Evolutionary conservation across 1,284 basidiomycete species (phyloP).

Genomic region (Calocybe gambosa): DNA sequence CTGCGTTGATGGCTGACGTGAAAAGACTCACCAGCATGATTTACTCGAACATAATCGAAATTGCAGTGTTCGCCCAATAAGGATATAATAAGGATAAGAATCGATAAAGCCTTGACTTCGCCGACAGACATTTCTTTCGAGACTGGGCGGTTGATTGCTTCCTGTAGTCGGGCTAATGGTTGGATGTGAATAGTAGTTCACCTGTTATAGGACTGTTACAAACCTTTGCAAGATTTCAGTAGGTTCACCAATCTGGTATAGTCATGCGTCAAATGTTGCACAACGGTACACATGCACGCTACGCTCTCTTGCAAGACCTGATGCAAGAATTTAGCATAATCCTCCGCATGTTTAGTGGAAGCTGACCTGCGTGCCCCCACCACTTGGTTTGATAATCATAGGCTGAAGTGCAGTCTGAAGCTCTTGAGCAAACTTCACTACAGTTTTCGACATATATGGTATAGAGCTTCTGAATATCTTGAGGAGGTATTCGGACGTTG

Average conservation of each 20-base stretch:
- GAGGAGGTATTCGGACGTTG: constrained; percentile 77
- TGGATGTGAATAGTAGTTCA: background rate
- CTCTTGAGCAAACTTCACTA: constrained; percentile 80
- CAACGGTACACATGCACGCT: constrained; percentile 84
- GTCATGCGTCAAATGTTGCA: constrained; percentile 83
- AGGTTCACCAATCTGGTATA: constrained; percentile 72
- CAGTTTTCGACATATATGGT: constrained; percentile 83
- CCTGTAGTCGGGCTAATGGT: constrained; percentile 49
- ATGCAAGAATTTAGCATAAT: constrained; percentile 3
- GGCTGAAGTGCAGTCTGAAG: constrained; percentile 77
- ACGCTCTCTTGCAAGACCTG: constrained; percentile 86
- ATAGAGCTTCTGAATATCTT: constrained; percentile 84
- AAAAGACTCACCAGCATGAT: constrained; percentile 43
- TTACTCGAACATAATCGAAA: constrained; percentile 70
- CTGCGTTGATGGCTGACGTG: background rate
- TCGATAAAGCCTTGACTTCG: constrained; percentile 31
- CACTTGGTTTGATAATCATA: constrained; percentile 79
- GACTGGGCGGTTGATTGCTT: constrained; percentile 36
- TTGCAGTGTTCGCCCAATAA: constrained; percentile 85
- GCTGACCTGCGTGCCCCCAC: constrained; percentile 57
- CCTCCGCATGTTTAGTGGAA: background rate
- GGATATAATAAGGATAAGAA: constrained; percentile 78
- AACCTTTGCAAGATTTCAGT: constrained; percentile 78
- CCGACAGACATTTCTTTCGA: constrained; percentile 32
- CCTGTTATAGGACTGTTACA: constrained; percentile 18